Conservation (phyloP, 2,329 filamentous ascomycete genomes). For the Claviceps sp. region DNA sequence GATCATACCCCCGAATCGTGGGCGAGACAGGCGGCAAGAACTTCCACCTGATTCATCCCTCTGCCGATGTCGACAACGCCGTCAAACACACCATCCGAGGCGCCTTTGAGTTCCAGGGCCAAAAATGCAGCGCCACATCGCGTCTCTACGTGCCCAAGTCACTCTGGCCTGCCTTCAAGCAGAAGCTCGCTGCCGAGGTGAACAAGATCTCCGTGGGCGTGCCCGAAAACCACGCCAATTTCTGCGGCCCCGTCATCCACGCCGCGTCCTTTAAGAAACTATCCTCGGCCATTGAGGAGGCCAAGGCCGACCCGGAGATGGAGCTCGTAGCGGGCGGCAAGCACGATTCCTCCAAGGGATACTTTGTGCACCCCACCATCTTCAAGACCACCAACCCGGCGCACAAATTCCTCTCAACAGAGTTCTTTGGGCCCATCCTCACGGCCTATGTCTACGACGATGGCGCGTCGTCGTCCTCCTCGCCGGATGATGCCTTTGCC, state of each 20-base stretch:
- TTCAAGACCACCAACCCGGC: slow-evolving; percentile 61
- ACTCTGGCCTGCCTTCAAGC: slow-evolving; percentile 58
- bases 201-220: slow-evolving; percentile 57
- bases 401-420: slow-evolving; percentile 61
- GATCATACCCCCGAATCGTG: slow-evolving; percentile 75
- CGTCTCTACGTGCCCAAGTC: slow-evolving; percentile 67
- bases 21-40: slow-evolving; percentile 92
- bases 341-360: slow-evolving; percentile 66
- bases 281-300: slow-evolving; percentile 59
- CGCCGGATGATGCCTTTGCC: slow-evolving; percentile 37
- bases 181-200: slow-evolving; percentile 53
- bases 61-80: slow-evolving; percentile 66
- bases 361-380: slow-evolving; percentile 73
- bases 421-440: slow-evolving; percentile 73
- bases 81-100: slow-evolving; percentile 72
- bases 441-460: slow-evolving; percentile 70
- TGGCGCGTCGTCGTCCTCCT: slow-evolving; percentile 18
- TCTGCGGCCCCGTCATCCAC: slow-evolving; percentile 82
- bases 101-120: slow-evolving; percentile 82
- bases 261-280: slow-evolving; percentile 71
- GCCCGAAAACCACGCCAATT: slow-evolving; percentile 58
- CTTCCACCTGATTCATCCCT: slow-evolving; percentile 71
- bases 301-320: slow-evolving; percentile 62
- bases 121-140: slow-evolving; percentile 82
- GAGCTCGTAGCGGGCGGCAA: slow-evolving; percentile 62